Conservation (phyloP, 768 basidiomycete genomes). For the Boletus rex-veris region DNA sequence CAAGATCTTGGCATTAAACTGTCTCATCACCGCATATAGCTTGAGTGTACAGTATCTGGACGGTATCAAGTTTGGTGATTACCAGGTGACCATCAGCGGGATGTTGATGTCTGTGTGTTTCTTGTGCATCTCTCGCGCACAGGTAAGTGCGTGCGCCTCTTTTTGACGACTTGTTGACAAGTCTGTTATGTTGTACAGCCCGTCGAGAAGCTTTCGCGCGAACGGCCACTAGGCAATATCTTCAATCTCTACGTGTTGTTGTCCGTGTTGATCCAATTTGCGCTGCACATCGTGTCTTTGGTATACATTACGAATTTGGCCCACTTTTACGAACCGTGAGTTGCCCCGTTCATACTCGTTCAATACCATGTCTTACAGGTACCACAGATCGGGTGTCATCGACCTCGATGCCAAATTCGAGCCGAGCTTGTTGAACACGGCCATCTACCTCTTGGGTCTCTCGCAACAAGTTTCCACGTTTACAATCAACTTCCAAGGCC, state of each 20-base stretch:
- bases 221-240: constrained; percentile 92
- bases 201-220: constrained; percentile 91
- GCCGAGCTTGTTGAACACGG: constrained; percentile 91
- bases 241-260: constrained; percentile 95
- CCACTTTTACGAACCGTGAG: constrained; percentile 72
- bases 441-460: constrained; percentile 91
- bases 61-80: constrained; percentile 99
- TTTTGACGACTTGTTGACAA: background rate
- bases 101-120: constrained; percentile 96
- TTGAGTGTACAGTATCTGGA: constrained; percentile 96
- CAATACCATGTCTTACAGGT: background rate
- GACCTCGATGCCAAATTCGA: constrained; percentile 97
- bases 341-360: constrained; percentile 10
- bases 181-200: constrained; percentile 62
- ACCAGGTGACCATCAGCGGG: constrained; percentile 95
- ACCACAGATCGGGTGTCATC: constrained; percentile 61
- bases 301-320: constrained; percentile 92
- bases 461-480: constrained; percentile 99
- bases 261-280: constrained; percentile 90
- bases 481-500: constrained; percentile 97
- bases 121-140: constrained; percentile 94
- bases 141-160: constrained; percentile 49
- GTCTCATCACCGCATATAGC: constrained; percentile 98
- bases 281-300: constrained; percentile 85
- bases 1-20: constrained; percentile 97